Evolutionary conservation across 148 eudicot species (phyloP).

Genomic region (Chenopodium quinoa): DNA sequence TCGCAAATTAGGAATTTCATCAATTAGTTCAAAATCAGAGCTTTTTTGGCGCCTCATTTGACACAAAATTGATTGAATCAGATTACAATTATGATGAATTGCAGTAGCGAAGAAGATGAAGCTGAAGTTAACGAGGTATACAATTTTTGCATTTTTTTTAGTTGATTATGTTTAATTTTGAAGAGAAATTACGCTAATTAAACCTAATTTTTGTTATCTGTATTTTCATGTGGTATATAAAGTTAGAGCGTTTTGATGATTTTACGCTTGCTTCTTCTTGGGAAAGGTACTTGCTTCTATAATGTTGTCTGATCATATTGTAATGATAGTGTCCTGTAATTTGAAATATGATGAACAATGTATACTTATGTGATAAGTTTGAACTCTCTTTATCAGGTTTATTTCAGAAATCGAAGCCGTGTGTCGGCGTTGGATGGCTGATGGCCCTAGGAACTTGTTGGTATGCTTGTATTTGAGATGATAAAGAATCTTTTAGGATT

Average conservation of each 20-base stretch:
- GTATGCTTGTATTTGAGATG: slow-evolving; percentile 35
- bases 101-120: slow-evolving; percentile 37
- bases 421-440: slow-evolving; percentile 92
- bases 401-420: slow-evolving; percentile 94
- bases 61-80: neutral
- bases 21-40: neutral
- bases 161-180: neutral
- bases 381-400: slow-evolving; percentile 48
- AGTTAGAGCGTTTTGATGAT: slow-evolving; percentile 93
- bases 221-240: slow-evolving; percentile 18
- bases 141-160: neutral
- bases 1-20: neutral
- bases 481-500: too few species aligned
- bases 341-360: neutral
- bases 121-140: slow-evolving; percentile 47
- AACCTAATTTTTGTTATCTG: neutral
- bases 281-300: slow-evolving; percentile 66
- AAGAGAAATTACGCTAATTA: slow-evolving; percentile 6
- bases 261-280: slow-evolving; percentile 97
- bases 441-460: slow-evolving; percentile 73
- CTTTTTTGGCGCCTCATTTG: neutral
- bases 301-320: neutral
- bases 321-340: neutral
- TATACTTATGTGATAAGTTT: neutral
- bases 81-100: slow-evolving; percentile 27